Conservation (phyloP, 1,139 yeast species). For the Nakaseomyces bracarensis region DNA sequence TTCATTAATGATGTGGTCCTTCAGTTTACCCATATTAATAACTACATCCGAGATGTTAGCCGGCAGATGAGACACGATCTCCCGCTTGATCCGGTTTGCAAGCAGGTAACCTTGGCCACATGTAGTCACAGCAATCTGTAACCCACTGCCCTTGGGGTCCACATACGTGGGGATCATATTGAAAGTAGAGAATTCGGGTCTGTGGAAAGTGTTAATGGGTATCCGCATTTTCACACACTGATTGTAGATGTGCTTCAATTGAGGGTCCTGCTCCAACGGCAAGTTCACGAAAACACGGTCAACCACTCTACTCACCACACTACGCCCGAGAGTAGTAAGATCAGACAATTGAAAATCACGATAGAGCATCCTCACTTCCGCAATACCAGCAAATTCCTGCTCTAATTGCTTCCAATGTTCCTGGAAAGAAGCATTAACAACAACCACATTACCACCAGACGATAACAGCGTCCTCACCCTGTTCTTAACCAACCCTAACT, state of each 20-base stretch:
- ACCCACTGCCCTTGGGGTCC: constrained; percentile 50
- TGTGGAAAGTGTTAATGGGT: constrained; percentile 74
- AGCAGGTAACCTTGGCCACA: constrained; percentile 85
- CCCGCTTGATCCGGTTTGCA: constrained; percentile 73
- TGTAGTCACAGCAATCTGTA: constrained; percentile 80
- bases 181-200: constrained; percentile 65
- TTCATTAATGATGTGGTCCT: constrained; percentile 48
- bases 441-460: constrained; percentile 51
- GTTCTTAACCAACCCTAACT: constrained; percentile 41
- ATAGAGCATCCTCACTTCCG: constrained; percentile 31
- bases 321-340: constrained; percentile 51
- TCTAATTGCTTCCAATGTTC: constrained; percentile 14
- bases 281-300: constrained; percentile 68
- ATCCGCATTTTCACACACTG: constrained; percentile 56
- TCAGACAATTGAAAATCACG: constrained; percentile 38
- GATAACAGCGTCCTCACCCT: constrained; percentile 44
- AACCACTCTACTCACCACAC: constrained; percentile 52
- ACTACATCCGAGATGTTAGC: constrained; percentile 62
- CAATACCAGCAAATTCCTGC: constrained; percentile 18
- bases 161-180: constrained; percentile 63
- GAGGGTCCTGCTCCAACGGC: constrained; percentile 27
- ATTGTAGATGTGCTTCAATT: constrained; percentile 38
- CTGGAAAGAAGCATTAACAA: constrained; percentile 33
- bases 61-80: constrained; percentile 59
- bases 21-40: constrained; percentile 55